Evolutionary conservation across 2,329 filamentous ascomycete genomes (phyloP).

Genomic region (Fusarium euwallaceae): DNA sequence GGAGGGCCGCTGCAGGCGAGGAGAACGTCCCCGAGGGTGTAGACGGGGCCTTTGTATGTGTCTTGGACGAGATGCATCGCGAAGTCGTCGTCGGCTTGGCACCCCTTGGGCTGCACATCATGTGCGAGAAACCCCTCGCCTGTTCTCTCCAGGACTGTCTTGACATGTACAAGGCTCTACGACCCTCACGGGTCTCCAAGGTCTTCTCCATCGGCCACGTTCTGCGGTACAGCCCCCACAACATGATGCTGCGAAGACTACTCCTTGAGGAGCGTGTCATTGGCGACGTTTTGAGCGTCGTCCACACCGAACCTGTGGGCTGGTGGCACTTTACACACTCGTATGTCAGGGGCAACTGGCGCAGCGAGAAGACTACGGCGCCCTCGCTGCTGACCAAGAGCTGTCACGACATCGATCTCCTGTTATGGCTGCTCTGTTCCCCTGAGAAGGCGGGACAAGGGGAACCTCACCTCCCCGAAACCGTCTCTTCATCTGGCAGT

Average conservation of each 20-base stretch:
- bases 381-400: constrained; percentile 93
- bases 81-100: constrained; percentile 83
- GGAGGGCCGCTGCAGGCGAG: constrained; percentile 63
- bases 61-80: constrained; percentile 89
- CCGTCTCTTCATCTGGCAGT: constrained; percentile 80
- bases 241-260: constrained; percentile 84
- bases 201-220: constrained; percentile 96
- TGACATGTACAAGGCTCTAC: constrained; percentile 74
- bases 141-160: constrained; percentile 84
- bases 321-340: constrained; percentile 97
- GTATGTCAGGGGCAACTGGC: constrained; percentile 95
- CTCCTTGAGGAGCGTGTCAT: constrained; percentile 81
- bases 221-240: constrained; percentile 92
- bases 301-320: constrained; percentile 94
- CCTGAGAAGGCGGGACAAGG: constrained; percentile 63
- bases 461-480: constrained; percentile 78
- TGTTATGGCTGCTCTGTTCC: constrained; percentile 91
- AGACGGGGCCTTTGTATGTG: constrained; percentile 74
- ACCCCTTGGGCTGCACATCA: constrained; percentile 80
- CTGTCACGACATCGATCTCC: constrained; percentile 94
- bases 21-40: constrained; percentile 64
- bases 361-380: constrained; percentile 80
- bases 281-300: constrained; percentile 86
- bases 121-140: constrained; percentile 95
- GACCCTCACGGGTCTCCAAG: constrained; percentile 48